Evolutionary conservation across 1,139 yeast species (phyloP).

Genomic region (Hyphopichia burtonii): DNA sequence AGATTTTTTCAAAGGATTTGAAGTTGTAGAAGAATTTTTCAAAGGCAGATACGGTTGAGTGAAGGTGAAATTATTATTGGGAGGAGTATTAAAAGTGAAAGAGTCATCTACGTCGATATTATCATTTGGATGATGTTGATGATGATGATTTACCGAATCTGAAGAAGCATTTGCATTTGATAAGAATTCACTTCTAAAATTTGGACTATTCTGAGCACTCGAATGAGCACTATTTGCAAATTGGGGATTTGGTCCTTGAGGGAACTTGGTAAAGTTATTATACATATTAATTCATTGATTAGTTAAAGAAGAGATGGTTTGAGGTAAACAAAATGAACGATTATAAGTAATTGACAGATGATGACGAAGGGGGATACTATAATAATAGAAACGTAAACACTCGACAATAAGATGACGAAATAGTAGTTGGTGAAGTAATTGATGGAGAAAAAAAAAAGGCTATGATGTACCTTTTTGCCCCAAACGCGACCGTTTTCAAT

Average conservation of each 20-base stretch:
- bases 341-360: not conserved
- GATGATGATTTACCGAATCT: constrained; percentile 6
- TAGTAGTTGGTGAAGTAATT: too few species aligned
- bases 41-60: constrained; percentile 2
- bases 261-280: constrained; percentile 2
- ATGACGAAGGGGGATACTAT: not conserved
- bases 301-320: too few species aligned
- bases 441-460: not conserved
- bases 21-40: constrained; percentile 4
- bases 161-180: constrained; percentile 13
- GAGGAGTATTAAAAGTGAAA: constrained; percentile 8
- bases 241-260: constrained; percentile 1
- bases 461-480: not conserved
- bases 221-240: not conserved
- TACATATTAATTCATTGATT: constrained; percentile 1
- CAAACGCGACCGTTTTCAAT: not conserved
- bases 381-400: not conserved
- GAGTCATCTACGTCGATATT: constrained; percentile 7
- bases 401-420: not conserved
- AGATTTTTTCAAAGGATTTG: constrained; percentile 19
- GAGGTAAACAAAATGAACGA: too few species aligned
- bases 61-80: not conserved
- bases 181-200: constrained; percentile 13
- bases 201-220: constrained; percentile 1
- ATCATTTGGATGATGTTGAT: constrained; percentile 4